A percentile compares a stretch with the other conserved stretches of the same genome.
Evolutionary conservation across 2,329 filamentous ascomycete genomes (phyloP).

Genomic region (Penicillium sp.): DNA sequence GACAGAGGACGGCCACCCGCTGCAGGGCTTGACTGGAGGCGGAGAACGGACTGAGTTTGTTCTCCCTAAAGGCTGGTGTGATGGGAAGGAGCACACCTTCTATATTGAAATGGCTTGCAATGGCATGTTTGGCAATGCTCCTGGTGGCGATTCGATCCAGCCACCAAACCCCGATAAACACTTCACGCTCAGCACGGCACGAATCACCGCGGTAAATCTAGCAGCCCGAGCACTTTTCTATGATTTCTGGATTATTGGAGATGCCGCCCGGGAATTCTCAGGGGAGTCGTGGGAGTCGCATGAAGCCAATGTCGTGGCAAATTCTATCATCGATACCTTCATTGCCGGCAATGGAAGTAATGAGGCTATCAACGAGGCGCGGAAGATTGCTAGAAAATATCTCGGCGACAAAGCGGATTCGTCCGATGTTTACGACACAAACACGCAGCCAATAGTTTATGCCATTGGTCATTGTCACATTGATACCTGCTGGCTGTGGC

Average conservation of each 20-base stretch:
- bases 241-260: slow-evolving; percentile 93
- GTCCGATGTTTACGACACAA: slow-evolving; percentile 76
- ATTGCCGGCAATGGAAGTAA: slow-evolving; percentile 71
- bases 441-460: slow-evolving; percentile 73
- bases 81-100: slow-evolving; percentile 82
- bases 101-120: slow-evolving; percentile 99
- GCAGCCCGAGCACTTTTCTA: slow-evolving; percentile 80
- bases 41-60: slow-evolving; percentile 91
- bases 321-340: slow-evolving; percentile 86
- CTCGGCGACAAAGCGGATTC: slow-evolving; percentile 79
- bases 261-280: slow-evolving; percentile 89
- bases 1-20: slow-evolving; percentile 81
- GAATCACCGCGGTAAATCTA: slow-evolving; percentile 86
- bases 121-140: slow-evolving; percentile 93
- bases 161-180: slow-evolving; percentile 83
- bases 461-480: slow-evolving; percentile 97
- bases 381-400: slow-evolving; percentile 80
- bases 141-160: slow-evolving; percentile 80
- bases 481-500: slow-evolving; percentile 98
- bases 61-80: slow-evolving; percentile 74
- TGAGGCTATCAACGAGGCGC: slow-evolving; percentile 73
- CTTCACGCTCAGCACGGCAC: slow-evolving; percentile 72
- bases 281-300: slow-evolving; percentile 86
- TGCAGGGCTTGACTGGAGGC: slow-evolving; percentile 88
- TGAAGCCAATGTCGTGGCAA: slow-evolving; percentile 77